A percentile compares a stretch with the other conserved stretches of the same genome.
phyloP scores from a whole-genome alignment of 371 early-diverging fungal genomes.

The Haplosporangium sp. region DNA sequence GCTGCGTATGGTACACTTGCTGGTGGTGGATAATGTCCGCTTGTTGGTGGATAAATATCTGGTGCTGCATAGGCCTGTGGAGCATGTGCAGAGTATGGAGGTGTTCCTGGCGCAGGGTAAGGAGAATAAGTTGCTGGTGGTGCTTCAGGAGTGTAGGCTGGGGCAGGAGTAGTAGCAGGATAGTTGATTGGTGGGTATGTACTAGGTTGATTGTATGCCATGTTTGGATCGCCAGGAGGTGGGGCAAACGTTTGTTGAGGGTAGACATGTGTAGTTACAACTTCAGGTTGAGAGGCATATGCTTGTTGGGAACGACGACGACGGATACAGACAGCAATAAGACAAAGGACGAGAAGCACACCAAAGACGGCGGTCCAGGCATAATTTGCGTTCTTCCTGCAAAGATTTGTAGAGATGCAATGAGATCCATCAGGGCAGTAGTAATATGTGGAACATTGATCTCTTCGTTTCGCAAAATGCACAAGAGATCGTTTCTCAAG shows the following conservation, averaged over 20 bases:
- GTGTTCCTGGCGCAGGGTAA: slow-evolving; percentile 13
- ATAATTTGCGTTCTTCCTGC: slow-evolving; percentile 35
- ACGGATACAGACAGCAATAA: slow-evolving; percentile 11
- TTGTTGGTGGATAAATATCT: slow-evolving; percentile 5
- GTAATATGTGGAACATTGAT: slow-evolving; percentile 6
- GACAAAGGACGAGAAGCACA: slow-evolving; percentile 16
- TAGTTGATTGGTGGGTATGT: slow-evolving; percentile 19
- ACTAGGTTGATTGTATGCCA: slow-evolving; percentile 36
- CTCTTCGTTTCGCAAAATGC: slow-evolving; percentile 39
- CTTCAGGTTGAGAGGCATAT: slow-evolving; percentile 13
- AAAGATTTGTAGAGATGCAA: slow-evolving; percentile 11
- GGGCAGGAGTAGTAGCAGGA: slow-evolving; percentile 11
- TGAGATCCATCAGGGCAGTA: slow-evolving; percentile 27
- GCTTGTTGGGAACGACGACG: slow-evolving; percentile 21
- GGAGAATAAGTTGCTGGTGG: slow-evolving; percentile 19
- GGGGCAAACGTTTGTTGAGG: slow-evolving; percentile 31
- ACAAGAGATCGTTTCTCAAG: slow-evolving; percentile 29
- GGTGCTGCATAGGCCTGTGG: too few relatives aligned
- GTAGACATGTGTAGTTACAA: not conserved
- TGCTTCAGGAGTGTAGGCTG: slow-evolving; percentile 21
- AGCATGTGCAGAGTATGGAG: not conserved
- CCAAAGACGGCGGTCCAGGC: slow-evolving; percentile 41
- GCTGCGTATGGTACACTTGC: slow-evolving; percentile 3
- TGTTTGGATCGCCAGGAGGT: slow-evolving; percentile 49
- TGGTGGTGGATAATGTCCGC: slow-evolving; percentile 21